These are phyloP conservation scores for Phytomonas francai DNA, from an alignment of 208 protist genomes.

Conservation along the genomic window DNA sequence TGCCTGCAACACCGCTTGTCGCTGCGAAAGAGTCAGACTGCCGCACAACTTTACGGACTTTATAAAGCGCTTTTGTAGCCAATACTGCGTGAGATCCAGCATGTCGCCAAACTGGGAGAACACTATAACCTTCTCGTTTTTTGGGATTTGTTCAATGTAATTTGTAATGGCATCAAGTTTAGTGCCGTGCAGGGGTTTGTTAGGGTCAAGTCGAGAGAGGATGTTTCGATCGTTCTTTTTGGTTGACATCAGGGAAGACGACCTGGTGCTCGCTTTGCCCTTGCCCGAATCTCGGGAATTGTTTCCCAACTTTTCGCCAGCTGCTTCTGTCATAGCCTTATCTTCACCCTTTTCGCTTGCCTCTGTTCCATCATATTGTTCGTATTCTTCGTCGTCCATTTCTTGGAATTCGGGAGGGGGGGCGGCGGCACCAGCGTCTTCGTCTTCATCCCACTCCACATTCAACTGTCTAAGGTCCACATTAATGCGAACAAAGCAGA, in stretches of 20 bases:
- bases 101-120: conserved; percentile 96
- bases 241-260: background rate
- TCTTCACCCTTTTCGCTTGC: conserved; percentile 6
- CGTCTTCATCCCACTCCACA: conserved; percentile 44
- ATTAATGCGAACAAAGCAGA: conserved; percentile 80
- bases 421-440: conserved; percentile 40
- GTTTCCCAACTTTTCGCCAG: conserved; percentile 5
- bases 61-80: conserved; percentile 66
- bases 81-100: conserved; percentile 92
- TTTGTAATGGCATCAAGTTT: conserved; percentile 87
- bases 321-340: background rate
- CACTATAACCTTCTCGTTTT: conserved; percentile 88
- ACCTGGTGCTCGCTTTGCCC: no score
- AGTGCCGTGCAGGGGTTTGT: conserved; percentile 75
- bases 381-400: conserved; percentile 20
- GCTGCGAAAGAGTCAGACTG: conserved; percentile 75
- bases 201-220: conserved; percentile 57
- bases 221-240: conserved; percentile 52
- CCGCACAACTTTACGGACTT: conserved; percentile 88
- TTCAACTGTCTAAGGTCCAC: conserved; percentile 76
- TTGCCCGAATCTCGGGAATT: no score
- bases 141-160: conserved; percentile 63
- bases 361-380: conserved; percentile 5
- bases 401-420: conserved; percentile 67
- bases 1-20: conserved; percentile 72